phyloP scores from a whole-genome alignment of 2,329 filamentous ascomycete genomes.

The Diaporthe vaccinii region DNA sequence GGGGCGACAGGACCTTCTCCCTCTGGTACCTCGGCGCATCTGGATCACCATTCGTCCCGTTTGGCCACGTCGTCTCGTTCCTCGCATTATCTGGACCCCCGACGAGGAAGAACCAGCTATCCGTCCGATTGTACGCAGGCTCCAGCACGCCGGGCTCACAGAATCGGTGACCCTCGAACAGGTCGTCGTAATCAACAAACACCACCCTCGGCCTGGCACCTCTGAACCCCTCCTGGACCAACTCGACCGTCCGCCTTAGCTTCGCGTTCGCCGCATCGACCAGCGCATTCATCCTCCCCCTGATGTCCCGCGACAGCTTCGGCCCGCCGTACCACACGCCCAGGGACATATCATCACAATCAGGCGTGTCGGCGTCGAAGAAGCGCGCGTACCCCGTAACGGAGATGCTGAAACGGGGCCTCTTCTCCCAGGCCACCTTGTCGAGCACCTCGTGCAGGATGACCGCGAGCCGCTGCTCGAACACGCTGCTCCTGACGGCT shows the following conservation, averaged over 20 bases:
- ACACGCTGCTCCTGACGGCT: slow-evolving; percentile 51
- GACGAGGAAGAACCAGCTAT: slow-evolving; percentile 64
- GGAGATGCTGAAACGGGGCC: slow-evolving; percentile 57
- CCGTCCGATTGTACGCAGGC: slow-evolving; percentile 58
- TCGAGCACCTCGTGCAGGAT: slow-evolving; percentile 60
- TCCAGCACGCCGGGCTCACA: slow-evolving; percentile 52
- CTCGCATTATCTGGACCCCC: slow-evolving; percentile 57
- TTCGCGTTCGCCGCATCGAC: slow-evolving; percentile 58
- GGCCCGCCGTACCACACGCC: slow-evolving; percentile 61
- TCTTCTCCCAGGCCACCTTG: slow-evolving; percentile 59
- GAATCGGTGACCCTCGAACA: slow-evolving; percentile 61
- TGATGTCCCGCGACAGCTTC: slow-evolving; percentile 55
- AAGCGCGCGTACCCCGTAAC: slow-evolving; percentile 63
- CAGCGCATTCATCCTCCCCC: slow-evolving; percentile 59
- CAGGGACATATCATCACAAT: slow-evolving; percentile 59
- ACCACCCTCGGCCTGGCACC: slow-evolving; percentile 51
- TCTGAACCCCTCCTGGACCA: slow-evolving; percentile 54
- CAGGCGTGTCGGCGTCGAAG: slow-evolving; percentile 59
- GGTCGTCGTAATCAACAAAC: slow-evolving; percentile 60
- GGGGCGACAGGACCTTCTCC: slow-evolving; percentile 45
- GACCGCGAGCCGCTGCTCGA: slow-evolving; percentile 55
- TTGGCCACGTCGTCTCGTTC: slow-evolving; percentile 43
- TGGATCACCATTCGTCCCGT: slow-evolving; percentile 38
- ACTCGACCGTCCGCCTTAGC: slow-evolving; percentile 52
- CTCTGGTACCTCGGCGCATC: slow-evolving; percentile 4